Evolutionary conservation across 148 eudicot genomes (phyloP).

Genomic region (Mesembryanthemum crystallinum): DNA sequence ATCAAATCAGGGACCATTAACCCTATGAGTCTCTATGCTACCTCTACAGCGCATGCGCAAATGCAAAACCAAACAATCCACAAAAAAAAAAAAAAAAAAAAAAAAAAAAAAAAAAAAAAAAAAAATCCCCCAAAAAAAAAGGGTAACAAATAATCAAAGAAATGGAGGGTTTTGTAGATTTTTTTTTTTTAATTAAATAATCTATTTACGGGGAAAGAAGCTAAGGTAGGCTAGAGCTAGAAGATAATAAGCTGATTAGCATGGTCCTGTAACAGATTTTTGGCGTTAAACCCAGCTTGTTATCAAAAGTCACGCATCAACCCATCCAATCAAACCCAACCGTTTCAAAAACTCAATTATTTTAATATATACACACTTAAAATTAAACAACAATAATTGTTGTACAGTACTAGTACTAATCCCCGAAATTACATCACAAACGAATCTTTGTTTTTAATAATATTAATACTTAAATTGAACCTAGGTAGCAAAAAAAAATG

Average conservation of each 20-base stretch:
- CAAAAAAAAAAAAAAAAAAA: not conserved
- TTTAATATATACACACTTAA: not conserved
- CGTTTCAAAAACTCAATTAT: not conserved
- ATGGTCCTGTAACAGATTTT: constrained; percentile 37
- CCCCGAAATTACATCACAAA: not conserved
- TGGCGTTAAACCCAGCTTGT: constrained; percentile 29
- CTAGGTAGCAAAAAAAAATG: too few species aligned
- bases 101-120: not conserved
- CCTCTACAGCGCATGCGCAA: constrained; percentile 32
- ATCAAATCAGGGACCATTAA: constrained; percentile 1
- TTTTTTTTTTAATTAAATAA: not conserved
- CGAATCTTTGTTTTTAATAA: not conserved
- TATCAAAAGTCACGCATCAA: constrained; percentile 40
- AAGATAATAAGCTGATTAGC: constrained; percentile 29
- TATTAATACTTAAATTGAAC: too few species aligned
- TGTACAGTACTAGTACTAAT: not conserved
- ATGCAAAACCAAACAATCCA: not conserved
- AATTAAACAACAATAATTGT: too few species aligned
- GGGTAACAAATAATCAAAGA: too few species aligned
- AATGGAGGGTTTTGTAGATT: not conserved
- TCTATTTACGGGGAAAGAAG: not conserved
- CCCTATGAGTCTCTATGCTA: not conserved
- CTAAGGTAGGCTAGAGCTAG: constrained; percentile 2
- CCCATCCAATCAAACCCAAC: not conserved
- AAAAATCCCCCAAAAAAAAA: too few species aligned